Percentiles rank a stretch among this genome's conserved stretches.
These are phyloP conservation scores for Aquilaria sinensis DNA, from an alignment of 345 rosid species.

Conservation along the genomic window DNA sequence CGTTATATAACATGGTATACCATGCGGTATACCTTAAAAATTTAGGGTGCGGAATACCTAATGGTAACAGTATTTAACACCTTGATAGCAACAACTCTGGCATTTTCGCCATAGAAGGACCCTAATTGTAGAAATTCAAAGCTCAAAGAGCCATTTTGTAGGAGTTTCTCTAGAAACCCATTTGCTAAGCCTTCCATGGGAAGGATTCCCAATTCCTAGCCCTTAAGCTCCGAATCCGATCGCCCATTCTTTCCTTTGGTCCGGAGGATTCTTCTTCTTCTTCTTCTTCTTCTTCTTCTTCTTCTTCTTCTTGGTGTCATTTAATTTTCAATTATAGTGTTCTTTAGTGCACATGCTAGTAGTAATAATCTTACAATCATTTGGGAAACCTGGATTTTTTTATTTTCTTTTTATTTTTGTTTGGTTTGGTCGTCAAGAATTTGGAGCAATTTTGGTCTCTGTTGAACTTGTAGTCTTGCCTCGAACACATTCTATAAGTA, in stretches of 20 bases:
- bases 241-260: slow-evolving; percentile 45
- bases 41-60: no score
- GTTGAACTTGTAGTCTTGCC: slow-evolving; percentile 25
- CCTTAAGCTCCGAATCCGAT: slow-evolving; percentile 30
- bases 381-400: no score
- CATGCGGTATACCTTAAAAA: no score
- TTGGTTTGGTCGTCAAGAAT: no score
- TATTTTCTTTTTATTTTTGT: not conserved
- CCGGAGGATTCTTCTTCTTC: not conserved
- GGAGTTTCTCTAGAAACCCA: slow-evolving; percentile 60
- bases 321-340: not conserved
- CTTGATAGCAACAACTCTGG: slow-evolving; percentile 11
- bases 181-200: slow-evolving; percentile 38
- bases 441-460: no score
- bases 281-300: no score
- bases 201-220: slow-evolving; percentile 12
- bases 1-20: no score
- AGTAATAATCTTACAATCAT: no score
- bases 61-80: no score
- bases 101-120: slow-evolving; percentile 24
- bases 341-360: not conserved
- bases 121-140: slow-evolving; percentile 54
- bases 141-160: slow-evolving; percentile 44
- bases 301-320: not conserved
- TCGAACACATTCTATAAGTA: slow-evolving; percentile 33